Percentiles rank a stretch among this genome's conserved stretches.
These are phyloP conservation scores for Apophysomyces variabilis DNA, from an alignment of 371 early-diverging fungal species.

Conservation along the genomic window DNA sequence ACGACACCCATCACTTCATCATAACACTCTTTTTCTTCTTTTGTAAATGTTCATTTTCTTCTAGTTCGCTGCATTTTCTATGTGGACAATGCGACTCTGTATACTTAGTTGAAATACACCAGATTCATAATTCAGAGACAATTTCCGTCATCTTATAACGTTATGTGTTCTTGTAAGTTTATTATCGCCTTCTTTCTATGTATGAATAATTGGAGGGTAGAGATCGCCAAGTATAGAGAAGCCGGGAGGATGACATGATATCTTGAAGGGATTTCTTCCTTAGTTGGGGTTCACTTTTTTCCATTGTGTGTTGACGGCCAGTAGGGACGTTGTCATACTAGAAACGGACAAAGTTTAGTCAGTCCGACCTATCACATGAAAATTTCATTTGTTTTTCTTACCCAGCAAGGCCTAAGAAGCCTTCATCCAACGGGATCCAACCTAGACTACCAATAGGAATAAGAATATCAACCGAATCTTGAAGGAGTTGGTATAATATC, in stretches of 20 bases:
- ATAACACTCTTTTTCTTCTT: background rate
- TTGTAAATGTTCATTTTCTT: background rate
- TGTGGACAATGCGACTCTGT: too few relatives aligned
- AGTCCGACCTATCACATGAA: too few relatives aligned
- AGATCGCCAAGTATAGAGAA: background rate
- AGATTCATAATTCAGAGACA: too few relatives aligned
- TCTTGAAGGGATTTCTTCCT: background rate
- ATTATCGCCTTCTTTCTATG: too few relatives aligned
- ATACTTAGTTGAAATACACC: too few relatives aligned
- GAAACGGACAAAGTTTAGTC: conserved; percentile 14
- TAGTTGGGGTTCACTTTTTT: conserved; percentile 32
- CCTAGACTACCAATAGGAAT: conserved; percentile 65
- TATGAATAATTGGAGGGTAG: too few relatives aligned
- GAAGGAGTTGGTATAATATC: conserved; percentile 57
- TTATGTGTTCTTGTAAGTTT: too few relatives aligned
- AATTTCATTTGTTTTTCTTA: conserved; percentile 29
- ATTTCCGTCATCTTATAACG: too few relatives aligned
- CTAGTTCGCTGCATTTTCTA: background rate
- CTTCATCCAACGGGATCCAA: conserved; percentile 63
- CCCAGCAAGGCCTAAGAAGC: conserved; percentile 73
- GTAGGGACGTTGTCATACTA: conserved; percentile 44
- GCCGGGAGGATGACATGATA: conserved; percentile 1
- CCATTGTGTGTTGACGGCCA: conserved; percentile 44
- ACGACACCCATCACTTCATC: background rate
- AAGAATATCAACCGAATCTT: conserved; percentile 66